phyloP scores from a whole-genome alignment of 1,139 yeast genomes.

The Debaryomycetaceae sp. region DNA sequence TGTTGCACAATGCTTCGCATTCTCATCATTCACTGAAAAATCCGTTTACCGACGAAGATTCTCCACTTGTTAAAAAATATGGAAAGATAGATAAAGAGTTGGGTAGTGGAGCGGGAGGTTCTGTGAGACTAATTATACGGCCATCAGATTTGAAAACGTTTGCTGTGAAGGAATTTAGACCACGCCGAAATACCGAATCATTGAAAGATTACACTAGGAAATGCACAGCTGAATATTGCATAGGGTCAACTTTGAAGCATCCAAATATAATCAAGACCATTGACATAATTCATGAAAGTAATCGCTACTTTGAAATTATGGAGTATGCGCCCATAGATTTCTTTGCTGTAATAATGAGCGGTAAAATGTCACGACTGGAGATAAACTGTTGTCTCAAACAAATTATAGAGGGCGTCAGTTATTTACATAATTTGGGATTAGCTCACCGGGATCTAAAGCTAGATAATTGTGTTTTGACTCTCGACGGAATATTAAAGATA shows the following conservation, averaged over 20 bases:
- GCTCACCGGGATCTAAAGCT: constrained; percentile 95
- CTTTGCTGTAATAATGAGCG: constrained; percentile 97
- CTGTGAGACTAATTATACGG: constrained; percentile 81
- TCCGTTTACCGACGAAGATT: constrained; percentile 51
- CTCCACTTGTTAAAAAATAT: constrained; percentile 76
- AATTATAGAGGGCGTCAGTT: constrained; percentile 76
- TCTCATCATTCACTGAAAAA: constrained; percentile 26
- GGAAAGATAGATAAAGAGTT: constrained; percentile 85
- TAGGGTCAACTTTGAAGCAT: constrained; percentile 86
- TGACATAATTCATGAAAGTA: constrained; percentile 85
- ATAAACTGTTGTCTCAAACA: constrained; percentile 89
- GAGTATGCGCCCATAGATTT: constrained; percentile 96
- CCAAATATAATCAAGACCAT: constrained; percentile 91
- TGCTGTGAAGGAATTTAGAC: constrained; percentile 95
- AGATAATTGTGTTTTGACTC: constrained; percentile 90
- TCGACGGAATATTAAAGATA: constrained; percentile 80
- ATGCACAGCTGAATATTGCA: constrained; percentile 95
- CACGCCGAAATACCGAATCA: constrained; percentile 78
- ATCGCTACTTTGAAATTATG: constrained; percentile 91
- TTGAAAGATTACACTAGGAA: constrained; percentile 90
- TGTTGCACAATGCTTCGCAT: constrained; percentile 38
- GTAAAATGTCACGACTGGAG: constrained; percentile 82
- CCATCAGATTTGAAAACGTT: constrained; percentile 80
- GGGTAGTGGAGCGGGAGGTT: constrained; percentile 98
- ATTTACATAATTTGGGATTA: constrained; percentile 82